phyloP scores from a whole-genome alignment of 306 rosid species.

The Inga leiocalycina region DNA sequence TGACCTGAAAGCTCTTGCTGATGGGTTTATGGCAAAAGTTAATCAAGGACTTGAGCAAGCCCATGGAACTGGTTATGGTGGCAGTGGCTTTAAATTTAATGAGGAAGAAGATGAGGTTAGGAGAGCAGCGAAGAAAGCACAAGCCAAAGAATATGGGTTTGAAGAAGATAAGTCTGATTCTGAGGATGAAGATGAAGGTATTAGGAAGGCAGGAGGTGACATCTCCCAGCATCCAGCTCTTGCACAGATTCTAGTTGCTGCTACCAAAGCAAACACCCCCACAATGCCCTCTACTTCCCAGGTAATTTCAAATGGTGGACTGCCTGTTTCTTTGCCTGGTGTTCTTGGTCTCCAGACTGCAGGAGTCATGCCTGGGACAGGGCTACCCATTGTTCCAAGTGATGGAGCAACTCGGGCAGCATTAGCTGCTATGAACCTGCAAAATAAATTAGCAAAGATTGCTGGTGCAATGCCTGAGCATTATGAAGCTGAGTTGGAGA shows the following conservation, averaged over 20 bases:
- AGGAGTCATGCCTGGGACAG: conserved; percentile 56
- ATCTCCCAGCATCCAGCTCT: conserved; percentile 82
- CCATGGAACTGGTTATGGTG: conserved; percentile 97
- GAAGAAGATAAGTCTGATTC: conserved; percentile 98
- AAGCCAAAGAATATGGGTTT: conserved; percentile 93
- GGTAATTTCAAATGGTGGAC: conserved; percentile 63
- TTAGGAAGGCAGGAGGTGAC: conserved; percentile 86
- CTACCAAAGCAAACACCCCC: conserved; percentile 60
- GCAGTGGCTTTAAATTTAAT: conserved; percentile 93
- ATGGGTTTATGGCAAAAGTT: conserved; percentile 76
- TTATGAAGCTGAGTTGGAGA: conserved; percentile 91
- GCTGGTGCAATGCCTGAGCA: conserved; percentile 90
- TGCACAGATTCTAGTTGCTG: conserved; percentile 79
- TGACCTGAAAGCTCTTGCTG: conserved; percentile 83
- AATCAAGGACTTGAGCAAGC: conserved; percentile 86
- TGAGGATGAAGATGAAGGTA: conserved; percentile 90
- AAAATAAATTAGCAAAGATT: conserved; percentile 82
- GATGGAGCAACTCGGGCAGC: conserved; percentile 89
- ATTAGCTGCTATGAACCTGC: conserved; percentile 88
- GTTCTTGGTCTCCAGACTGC: conserved; percentile 65
- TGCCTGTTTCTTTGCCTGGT: conserved; percentile 65
- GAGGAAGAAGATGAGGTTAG: conserved; percentile 97
- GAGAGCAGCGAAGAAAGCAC: conserved; percentile 97
- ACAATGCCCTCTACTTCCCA: conserved; percentile 58
- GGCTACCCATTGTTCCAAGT: conserved; percentile 54